Percentiles rank a stretch among this genome's conserved stretches.
These are phyloP conservation scores for Paramecium tetraurelia DNA, from an alignment of 73 alveolate genomes.

Conservation along the genomic window DNA sequence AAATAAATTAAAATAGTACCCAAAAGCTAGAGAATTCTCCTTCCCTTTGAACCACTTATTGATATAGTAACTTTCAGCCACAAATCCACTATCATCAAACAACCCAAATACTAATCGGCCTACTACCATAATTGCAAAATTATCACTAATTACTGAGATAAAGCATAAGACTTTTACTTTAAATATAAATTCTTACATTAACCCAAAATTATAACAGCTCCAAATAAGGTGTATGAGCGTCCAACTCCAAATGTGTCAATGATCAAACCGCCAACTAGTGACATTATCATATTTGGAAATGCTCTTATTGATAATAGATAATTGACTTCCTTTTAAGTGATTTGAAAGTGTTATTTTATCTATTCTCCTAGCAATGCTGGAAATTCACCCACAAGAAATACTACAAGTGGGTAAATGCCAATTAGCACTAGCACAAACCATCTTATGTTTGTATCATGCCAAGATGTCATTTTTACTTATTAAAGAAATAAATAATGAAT, in stretches of 20 bases:
- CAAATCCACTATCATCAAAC: slow-evolving; percentile 81
- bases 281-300: not conserved
- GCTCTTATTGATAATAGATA: not conserved
- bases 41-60: slow-evolving; percentile 94
- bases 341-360: not conserved
- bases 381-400: not conserved
- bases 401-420: not conserved
- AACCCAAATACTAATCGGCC: slow-evolving; percentile 96
- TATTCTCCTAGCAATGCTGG: not conserved
- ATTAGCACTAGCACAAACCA: not conserved
- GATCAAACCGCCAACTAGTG: slow-evolving; percentile 85
- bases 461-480: not conserved
- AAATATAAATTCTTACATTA: not conserved
- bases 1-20: not conserved
- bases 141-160: not conserved
- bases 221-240: not conserved
- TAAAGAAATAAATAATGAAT: not conserved
- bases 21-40: slow-evolving; percentile 94
- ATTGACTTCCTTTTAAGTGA: not conserved
- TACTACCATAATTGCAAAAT: not conserved
- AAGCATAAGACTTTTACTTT: not conserved
- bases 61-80: slow-evolving; percentile 82
- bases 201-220: not conserved
- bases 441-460: not conserved
- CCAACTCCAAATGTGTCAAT: slow-evolving; percentile 66